phyloP scores from a whole-genome alignment of 805 yeast species.

The Tetrapisispora taiwanensis region DNA sequence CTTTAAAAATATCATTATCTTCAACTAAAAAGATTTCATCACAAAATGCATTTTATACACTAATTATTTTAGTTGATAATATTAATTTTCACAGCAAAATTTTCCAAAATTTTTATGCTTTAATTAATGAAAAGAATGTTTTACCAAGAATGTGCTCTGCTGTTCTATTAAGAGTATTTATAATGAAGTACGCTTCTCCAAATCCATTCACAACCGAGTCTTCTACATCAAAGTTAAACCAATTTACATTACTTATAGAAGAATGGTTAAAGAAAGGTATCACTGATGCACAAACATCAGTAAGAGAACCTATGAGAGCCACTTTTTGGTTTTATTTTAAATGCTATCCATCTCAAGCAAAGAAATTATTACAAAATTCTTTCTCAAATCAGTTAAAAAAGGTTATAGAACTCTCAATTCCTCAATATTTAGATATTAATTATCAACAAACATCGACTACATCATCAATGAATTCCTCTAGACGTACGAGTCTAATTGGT shows the following conservation, averaged over 20 bases:
- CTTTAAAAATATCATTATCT: constrained; percentile 27
- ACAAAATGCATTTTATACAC: constrained; percentile 29
- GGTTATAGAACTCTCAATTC: constrained; percentile 54
- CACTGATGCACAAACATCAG: constrained; percentile 70
- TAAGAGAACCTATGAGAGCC: constrained; percentile 62
- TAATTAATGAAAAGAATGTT: constrained; percentile 58
- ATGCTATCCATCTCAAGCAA: constrained; percentile 45
- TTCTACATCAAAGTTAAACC: constrained; percentile 24
- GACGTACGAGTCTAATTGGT: constrained; percentile 28
- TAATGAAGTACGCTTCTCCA: constrained; percentile 39
- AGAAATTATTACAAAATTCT: constrained; percentile 26
- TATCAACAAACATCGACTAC: constrained; percentile 10
- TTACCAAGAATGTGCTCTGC: constrained; percentile 63
- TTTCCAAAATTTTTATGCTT: constrained; percentile 38
- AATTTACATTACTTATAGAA: constrained; percentile 30
- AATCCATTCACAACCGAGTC: not conserved
- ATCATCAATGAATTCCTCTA: constrained; percentile 34
- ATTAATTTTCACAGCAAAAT: constrained; percentile 41
- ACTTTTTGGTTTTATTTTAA: constrained; percentile 62
- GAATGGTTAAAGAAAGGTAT: constrained; percentile 51
- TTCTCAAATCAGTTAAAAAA: constrained; percentile 31
- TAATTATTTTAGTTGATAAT: constrained; percentile 44
- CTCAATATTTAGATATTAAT: constrained; percentile 27
- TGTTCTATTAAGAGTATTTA: constrained; percentile 54
- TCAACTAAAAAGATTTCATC: constrained; percentile 33